Evolutionary conservation across 352 stramenopile species (phyloP), one percentile per base, ranked within the genome.

Genomic region (Peronospora farinosa): DNA sequence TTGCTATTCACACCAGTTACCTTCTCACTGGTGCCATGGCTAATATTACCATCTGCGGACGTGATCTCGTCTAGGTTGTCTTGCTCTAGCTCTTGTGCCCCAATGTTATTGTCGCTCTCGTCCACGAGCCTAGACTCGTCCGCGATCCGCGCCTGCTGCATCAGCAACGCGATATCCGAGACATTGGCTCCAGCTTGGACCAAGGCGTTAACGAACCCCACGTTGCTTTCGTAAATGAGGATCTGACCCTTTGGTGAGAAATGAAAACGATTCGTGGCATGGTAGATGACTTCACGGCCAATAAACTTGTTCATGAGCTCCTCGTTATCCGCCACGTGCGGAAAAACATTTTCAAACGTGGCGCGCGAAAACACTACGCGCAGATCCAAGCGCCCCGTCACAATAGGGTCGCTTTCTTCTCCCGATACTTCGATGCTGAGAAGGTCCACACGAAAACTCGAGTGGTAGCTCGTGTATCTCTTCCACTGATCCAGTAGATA

Each of bases 281-380:
- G 52, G 36, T 85, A 85, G 8, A 61, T 61, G 19, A 88, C 59
- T 12, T 78, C 52, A 11, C 59, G 64, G 9, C 75, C 77, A 3
- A 83, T 42, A 19, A 84, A 65, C 32, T 63, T 68, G 28, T 48
- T 48, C 2, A 65, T 39, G 16, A 66, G 65, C 43, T 67, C 62
- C 38, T 78, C 60, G 44, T 86, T 72, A 40, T 70, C n/a, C 0
- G 60, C 57, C 19, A 72, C 66, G 27, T 88, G 78, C 7, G 77
- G 78, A 48, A 86, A 88, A 13, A 88, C 52, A 30, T 78, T 23
- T 13, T 69, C 47, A 35, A 88, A 72, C 3, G 78, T 86, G 1
- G 56, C 60, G 6, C 45, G 56, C 12, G 72, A 85, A 45, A 83
- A 69, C 8, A 72, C 63, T 9, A 80, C 66, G 39, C 67, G 60